Evolutionary conservation across 2,329 filamentous ascomycete genomes (phyloP).

Genomic region (Exophiala xenobiotica): DNA sequence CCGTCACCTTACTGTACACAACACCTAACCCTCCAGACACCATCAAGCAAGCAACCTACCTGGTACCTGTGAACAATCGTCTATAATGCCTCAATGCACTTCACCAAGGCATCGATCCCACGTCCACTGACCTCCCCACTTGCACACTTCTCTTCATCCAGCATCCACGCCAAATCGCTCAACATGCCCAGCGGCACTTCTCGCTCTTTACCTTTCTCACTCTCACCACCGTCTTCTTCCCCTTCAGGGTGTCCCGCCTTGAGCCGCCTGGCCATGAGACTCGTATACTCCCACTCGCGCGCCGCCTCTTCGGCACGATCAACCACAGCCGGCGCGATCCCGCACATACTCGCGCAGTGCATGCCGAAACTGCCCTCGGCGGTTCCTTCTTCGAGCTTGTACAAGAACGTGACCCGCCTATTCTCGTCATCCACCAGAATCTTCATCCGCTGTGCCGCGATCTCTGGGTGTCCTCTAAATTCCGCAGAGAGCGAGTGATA

Average conservation of each 20-base stretch:
- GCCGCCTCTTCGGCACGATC: constrained; percentile 85
- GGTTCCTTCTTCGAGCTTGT: constrained; percentile 88
- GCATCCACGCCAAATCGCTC: constrained; percentile 28
- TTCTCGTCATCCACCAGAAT: constrained; percentile 86
- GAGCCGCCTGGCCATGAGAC: constrained; percentile 80
- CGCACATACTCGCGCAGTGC: constrained; percentile 98
- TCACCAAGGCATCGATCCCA: constrained; percentile 57
- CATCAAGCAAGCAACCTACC: too few species aligned
- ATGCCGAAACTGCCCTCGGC: constrained; percentile 97
- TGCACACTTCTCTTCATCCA: constrained; percentile 30
- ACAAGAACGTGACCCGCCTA: constrained; percentile 90
- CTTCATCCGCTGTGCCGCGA: constrained; percentile 83
- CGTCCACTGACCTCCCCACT: constrained; percentile 50
- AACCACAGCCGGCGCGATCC: constrained; percentile 79
- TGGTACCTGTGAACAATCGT: too few species aligned
- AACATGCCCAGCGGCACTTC: constrained; percentile 28
- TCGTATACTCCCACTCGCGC: constrained; percentile 92
- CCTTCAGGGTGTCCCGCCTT: constrained; percentile 56
- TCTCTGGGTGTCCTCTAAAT: constrained; percentile 85
- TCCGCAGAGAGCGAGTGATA: constrained; percentile 93
- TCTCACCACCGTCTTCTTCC: constrained; percentile 50
- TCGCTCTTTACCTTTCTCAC: constrained; percentile 52
- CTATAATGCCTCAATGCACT: constrained; percentile 24
- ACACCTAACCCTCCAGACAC: too few species aligned
- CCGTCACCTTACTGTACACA: too few species aligned